Evolutionary conservation across 176 grass and related monocot genomes (phyloP).

Genomic region (Tuctoria greenei): DNA sequence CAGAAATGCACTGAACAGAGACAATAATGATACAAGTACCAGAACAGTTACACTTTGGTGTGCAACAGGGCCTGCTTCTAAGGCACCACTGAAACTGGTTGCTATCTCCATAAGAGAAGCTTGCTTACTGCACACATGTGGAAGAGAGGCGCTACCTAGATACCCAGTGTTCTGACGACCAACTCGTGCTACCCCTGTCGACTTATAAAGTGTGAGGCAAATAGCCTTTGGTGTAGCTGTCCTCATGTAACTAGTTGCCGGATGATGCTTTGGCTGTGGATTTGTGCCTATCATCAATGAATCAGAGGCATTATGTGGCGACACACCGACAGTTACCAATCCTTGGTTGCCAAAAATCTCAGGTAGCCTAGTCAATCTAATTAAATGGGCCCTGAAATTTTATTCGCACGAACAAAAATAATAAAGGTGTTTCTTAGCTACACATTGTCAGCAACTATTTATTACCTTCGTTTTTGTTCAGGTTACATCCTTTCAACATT

Average conservation of each 20-base stretch:
- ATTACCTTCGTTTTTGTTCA: not conserved
- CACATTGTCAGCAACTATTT: too few relatives aligned
- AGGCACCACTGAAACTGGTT: conserved; percentile 23
- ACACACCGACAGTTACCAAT: not conserved
- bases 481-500: not conserved
- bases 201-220: conserved; percentile 42
- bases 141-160: too few relatives aligned
- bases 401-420: not conserved
- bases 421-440: too few relatives aligned
- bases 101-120: conserved; percentile 34
- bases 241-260: not conserved
- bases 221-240: not conserved
- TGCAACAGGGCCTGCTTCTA: not conserved
- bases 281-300: conserved; percentile 3
- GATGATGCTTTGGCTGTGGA: conserved; percentile 5
- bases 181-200: conserved; percentile 6
- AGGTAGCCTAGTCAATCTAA: not conserved
- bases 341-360: not conserved
- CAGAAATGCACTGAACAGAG: conserved; percentile 44
- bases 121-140: conserved; percentile 12
- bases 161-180: conserved; percentile 4
- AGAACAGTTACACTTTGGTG: not conserved
- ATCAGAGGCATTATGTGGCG: not conserved
- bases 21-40: not conserved
- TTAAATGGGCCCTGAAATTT: not conserved